phyloP scores from a whole-genome alignment of 2,329 filamentous ascomycete species.

The Phyllosticta capitalensis region DNA sequence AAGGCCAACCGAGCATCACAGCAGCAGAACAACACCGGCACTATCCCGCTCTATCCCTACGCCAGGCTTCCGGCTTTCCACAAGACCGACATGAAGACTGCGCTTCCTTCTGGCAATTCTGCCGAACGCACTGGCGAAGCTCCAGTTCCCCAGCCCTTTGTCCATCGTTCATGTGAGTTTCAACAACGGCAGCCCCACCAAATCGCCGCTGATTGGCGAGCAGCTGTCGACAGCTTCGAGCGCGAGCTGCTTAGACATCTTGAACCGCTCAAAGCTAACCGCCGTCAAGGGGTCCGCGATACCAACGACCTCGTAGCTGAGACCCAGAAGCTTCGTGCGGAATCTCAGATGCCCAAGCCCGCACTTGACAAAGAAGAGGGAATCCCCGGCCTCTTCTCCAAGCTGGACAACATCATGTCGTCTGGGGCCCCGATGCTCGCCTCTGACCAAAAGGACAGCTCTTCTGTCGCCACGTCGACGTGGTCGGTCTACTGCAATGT shows the following conservation, averaged over 20 bases:
- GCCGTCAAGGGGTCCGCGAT: neutral
- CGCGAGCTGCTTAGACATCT: neutral
- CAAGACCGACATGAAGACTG: conserved; percentile 11
- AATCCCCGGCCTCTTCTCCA: conserved; percentile 21
- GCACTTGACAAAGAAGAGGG: neutral
- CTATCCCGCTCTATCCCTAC: conserved; percentile 10
- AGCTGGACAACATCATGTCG: conserved; percentile 13
- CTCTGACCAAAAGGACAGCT: neutral
- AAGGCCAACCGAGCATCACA: neutral
- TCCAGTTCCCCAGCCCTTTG: conserved; percentile 33
- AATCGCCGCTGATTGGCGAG: neutral
- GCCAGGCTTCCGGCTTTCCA: conserved; percentile 12
- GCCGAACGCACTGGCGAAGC: conserved; percentile 25
- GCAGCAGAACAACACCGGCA: conserved; percentile 8
- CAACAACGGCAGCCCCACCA: neutral
- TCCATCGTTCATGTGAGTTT: conserved; percentile 23
- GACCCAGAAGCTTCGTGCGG: neutral
- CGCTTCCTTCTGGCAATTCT: neutral
- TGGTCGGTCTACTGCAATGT: conserved; percentile 93
- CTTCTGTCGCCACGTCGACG: conserved; percentile 16
- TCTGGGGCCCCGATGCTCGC: conserved; percentile 1
- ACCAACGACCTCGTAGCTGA: neutral
- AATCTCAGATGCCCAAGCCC: neutral
- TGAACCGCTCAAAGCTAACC: neutral
- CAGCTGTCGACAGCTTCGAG: neutral